phyloP scores from a whole-genome alignment of 805 yeast species.

The Lachancea meyersii region DNA sequence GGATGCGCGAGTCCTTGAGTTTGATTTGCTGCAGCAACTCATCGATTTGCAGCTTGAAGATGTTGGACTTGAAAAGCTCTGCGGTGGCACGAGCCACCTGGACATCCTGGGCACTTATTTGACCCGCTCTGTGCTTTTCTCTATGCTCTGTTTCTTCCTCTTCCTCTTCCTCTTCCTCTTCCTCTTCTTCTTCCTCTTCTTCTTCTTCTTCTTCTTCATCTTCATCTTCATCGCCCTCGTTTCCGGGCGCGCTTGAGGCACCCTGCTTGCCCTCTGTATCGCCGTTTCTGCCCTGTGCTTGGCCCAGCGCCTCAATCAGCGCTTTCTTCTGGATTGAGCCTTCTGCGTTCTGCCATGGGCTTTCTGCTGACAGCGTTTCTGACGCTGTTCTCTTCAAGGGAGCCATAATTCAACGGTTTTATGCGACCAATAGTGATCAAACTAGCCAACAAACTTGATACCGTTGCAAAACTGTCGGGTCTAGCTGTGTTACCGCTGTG shows the following conservation, averaged over 20 bases:
- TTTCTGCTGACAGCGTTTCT: conserved; percentile 13
- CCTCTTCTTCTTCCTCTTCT: conserved; percentile 22
- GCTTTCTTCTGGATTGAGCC: conserved; percentile 10
- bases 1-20: conserved; percentile 61
- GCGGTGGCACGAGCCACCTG: conserved; percentile 92
- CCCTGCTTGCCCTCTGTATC: conserved; percentile 10
- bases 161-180: conserved; percentile 15
- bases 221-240: conserved; percentile 20
- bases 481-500: not conserved
- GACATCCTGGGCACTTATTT: conserved; percentile 69
- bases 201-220: conserved; percentile 15
- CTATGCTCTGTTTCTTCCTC: conserved; percentile 10
- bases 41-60: conserved; percentile 91
- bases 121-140: conserved; percentile 19
- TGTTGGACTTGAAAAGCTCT: conserved; percentile 88
- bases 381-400: conserved; percentile 22
- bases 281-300: not conserved
- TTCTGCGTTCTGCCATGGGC: not conserved
- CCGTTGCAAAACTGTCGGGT: not conserved
- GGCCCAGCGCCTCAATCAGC: conserved; percentile 5
- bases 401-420: conserved; percentile 2
- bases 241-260: conserved; percentile 8
- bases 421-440: too few species aligned
- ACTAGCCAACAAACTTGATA: too few species aligned
- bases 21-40: conserved; percentile 78